phyloP scores from a whole-genome alignment of 768 basidiomycete genomes.

The Termitomyces sp. region DNA sequence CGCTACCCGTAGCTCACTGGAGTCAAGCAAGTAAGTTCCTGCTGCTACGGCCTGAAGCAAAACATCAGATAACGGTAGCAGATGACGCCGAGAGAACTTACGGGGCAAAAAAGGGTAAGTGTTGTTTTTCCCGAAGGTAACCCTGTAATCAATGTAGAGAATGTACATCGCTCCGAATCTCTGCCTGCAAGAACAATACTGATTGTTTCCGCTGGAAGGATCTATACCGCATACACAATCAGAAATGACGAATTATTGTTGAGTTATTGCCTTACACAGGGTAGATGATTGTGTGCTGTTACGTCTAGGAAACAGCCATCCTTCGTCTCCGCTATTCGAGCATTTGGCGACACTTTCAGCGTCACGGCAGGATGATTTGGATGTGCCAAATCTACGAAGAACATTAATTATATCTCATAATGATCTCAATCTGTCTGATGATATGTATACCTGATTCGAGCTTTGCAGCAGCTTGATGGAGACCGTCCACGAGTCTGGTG shows the following conservation, averaged over 20 bases:
- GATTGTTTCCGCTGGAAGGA: slow-evolving; percentile 59
- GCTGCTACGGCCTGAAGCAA: slow-evolving; percentile 55
- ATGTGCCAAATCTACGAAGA: slow-evolving; percentile 54
- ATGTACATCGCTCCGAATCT: slow-evolving; percentile 60
- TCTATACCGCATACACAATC: slow-evolving; percentile 32
- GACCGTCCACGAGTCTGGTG: slow-evolving; percentile 40
- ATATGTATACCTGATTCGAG: slow-evolving; percentile 49
- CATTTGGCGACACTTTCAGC: slow-evolving; percentile 42
- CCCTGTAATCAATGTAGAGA: slow-evolving; percentile 33
- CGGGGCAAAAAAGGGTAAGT: slow-evolving; percentile 66
- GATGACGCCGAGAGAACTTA: slow-evolving; percentile 31
- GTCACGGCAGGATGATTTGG: slow-evolving; percentile 68
- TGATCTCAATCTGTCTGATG: background rate
- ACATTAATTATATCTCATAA: background rate
- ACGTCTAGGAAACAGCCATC: slow-evolving; percentile 67
- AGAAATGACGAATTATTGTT: background rate
- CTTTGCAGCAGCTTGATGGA: slow-evolving; percentile 45
- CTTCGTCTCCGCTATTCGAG: slow-evolving; percentile 49
- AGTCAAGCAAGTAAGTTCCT: slow-evolving; percentile 68
- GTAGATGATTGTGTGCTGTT: slow-evolving; percentile 60
- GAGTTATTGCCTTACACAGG: slow-evolving; percentile 51
- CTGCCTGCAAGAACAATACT: slow-evolving; percentile 56
- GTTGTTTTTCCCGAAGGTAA: slow-evolving; percentile 58
- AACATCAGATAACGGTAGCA: background rate
- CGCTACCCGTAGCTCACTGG: slow-evolving; percentile 62